Evolutionary conservation across 331 rosid species (phyloP).

Genomic region (Spiraea crenata): DNA sequence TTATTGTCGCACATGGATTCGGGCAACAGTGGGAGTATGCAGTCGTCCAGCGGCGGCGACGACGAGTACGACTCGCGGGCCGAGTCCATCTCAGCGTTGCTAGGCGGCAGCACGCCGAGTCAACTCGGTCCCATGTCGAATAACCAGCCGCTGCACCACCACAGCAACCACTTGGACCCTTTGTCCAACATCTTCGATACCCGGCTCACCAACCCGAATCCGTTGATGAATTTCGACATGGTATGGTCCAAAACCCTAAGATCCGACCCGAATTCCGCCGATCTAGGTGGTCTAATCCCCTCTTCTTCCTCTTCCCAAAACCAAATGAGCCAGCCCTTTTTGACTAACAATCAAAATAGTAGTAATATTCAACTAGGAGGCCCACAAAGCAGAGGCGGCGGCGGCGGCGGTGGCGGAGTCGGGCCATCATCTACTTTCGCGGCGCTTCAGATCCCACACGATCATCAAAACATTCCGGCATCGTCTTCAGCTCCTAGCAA

Average conservation of each 20-base stretch:
- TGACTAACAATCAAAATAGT: constrained; percentile 13
- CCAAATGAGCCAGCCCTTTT: constrained; percentile 29
- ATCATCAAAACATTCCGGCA: constrained; percentile 28
- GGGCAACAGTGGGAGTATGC: constrained; percentile 82
- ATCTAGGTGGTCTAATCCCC: constrained; percentile 36
- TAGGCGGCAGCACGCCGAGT: constrained; percentile 18
- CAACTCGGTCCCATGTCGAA: constrained; percentile 27
- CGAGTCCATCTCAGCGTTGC: constrained; percentile 53
- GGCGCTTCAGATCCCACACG: constrained; percentile 30
- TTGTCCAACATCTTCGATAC: constrained; percentile 60
- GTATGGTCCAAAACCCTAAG: constrained; percentile 51
- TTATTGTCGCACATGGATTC: constrained; percentile 64
- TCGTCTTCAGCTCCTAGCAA: constrained; percentile 30
- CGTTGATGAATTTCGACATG: constrained; percentile 55
- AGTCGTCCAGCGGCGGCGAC: constrained; percentile 87
- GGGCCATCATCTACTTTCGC: constrained; percentile 16
- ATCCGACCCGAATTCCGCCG: constrained; percentile 57
- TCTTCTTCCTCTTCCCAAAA: too few species aligned
- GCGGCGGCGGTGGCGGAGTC: constrained; percentile 4
- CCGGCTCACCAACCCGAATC: constrained; percentile 35
- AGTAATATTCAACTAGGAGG: constrained; percentile 30
- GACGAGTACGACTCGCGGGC: constrained; percentile 91
- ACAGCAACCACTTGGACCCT: constrained; percentile 39
- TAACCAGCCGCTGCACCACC: constrained; percentile 20
- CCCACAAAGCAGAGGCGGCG: constrained; percentile 26